A percentile compares a stretch with the other conserved stretches of the same genome.
Evolutionary conservation across 2,329 filamentous ascomycete species (phyloP).

Genomic region (Aureobasidium sp.): DNA sequence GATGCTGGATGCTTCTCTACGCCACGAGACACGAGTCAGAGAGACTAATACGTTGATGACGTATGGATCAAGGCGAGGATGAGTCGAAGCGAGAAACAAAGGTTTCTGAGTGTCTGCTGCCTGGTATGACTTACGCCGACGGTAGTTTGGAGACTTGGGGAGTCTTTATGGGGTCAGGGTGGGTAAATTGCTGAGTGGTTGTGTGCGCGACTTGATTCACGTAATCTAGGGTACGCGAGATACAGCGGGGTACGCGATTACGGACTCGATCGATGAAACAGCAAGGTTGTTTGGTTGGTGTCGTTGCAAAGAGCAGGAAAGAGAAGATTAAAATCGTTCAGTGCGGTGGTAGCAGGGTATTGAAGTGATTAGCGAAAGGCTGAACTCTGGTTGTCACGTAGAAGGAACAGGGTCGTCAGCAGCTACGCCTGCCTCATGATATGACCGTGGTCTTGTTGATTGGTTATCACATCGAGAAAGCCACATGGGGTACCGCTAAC

Average conservation of each 20-base stretch:
- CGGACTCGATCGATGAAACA: slow-evolving; percentile 9
- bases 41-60: slow-evolving; percentile 13
- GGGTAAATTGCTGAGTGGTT: slow-evolving; percentile 6
- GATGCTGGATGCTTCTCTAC: slow-evolving; percentile 26
- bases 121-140: slow-evolving; percentile 6
- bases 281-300: not conserved
- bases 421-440: not conserved
- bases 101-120: not conserved
- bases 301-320: not conserved
- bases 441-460: slow-evolving; percentile 6
- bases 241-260: slow-evolving; percentile 6
- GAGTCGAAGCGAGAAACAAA: not conserved
- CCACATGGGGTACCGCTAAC: not conserved
- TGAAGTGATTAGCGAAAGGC: not conserved
- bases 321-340: not conserved
- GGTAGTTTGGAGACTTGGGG: not conserved
- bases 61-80: slow-evolving; percentile 3
- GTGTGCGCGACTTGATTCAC: slow-evolving; percentile 8
- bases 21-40: slow-evolving; percentile 12
- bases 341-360: not conserved
- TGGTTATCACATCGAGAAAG: slow-evolving; percentile 1
- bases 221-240: slow-evolving; percentile 8
- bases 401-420: not conserved
- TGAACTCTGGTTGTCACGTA: not conserved
- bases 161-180: not conserved